Percentiles rank a stretch among this genome's conserved stretches.
Evolutionary conservation across 2,329 filamentous ascomycete species (phyloP).

Genomic region (Endoconidiophora laricicola): DNA sequence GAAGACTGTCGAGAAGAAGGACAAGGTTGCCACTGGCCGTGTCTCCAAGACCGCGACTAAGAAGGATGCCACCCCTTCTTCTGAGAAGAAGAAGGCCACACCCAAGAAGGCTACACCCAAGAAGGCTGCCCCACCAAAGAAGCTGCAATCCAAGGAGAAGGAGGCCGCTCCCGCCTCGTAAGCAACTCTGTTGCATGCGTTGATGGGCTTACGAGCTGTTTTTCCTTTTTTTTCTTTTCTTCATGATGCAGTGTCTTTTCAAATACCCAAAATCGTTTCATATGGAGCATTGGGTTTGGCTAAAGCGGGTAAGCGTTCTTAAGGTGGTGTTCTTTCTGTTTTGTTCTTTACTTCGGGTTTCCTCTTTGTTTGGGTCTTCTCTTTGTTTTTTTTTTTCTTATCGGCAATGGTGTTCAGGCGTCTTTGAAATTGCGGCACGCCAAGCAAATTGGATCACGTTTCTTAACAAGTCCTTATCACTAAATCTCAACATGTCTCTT

Average conservation of each 20-base stretch:
- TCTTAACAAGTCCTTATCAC: no score
- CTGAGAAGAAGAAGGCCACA: conserved; percentile 14
- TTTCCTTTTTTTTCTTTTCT: background rate
- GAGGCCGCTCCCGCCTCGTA: conserved; percentile 7
- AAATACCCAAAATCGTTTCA: no score
- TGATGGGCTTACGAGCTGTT: background rate
- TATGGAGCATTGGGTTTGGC: no score
- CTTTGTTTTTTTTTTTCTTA: background rate
- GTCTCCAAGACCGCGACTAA: conserved; percentile 16
- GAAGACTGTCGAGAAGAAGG: conserved; percentile 20
- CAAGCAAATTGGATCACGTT: no score
- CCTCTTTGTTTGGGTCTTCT: background rate
- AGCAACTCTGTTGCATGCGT: background rate
- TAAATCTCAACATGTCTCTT: no score
- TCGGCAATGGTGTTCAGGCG: background rate
- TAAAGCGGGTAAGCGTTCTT: background rate
- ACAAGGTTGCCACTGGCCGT: conserved; percentile 17
- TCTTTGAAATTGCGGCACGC: background rate
- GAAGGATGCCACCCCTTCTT: conserved; percentile 18
- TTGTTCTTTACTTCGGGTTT: background rate
- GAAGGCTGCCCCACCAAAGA: conserved; percentile 33
- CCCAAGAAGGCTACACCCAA: conserved; percentile 22
- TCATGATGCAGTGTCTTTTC: background rate
- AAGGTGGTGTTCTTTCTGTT: background rate
- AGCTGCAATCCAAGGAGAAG: conserved; percentile 15